Evolutionary conservation across 805 yeast species (phyloP).

Genomic region (Candida hungchunana): DNA sequence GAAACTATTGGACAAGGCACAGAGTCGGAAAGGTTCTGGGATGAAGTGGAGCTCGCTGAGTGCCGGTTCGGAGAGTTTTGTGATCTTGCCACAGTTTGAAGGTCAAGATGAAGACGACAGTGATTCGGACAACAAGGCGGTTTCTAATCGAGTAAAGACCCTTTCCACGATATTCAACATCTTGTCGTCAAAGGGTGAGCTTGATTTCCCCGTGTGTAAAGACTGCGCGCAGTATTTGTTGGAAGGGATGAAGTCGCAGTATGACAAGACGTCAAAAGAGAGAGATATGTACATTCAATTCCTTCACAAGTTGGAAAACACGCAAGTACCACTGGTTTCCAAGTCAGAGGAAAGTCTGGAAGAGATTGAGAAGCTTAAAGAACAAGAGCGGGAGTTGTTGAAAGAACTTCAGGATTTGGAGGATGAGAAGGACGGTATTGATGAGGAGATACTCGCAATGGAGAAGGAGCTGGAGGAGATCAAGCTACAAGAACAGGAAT

Average conservation of each 20-base stretch:
- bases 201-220: slow-evolving; percentile 82
- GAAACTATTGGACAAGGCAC: slow-evolving; percentile 9
- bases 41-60: slow-evolving; percentile 12
- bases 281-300: slow-evolving; percentile 75
- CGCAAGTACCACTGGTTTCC: slow-evolving; percentile 38
- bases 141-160: slow-evolving; percentile 47
- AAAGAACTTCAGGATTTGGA: slow-evolving; percentile 44
- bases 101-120: slow-evolving; percentile 20
- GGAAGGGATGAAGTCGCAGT: slow-evolving; percentile 60
- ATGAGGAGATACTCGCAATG: slow-evolving; percentile 29
- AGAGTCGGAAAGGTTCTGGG: not conserved
- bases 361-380: slow-evolving; percentile 22
- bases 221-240: slow-evolving; percentile 75
- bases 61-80: slow-evolving; percentile 24
- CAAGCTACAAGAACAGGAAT: slow-evolving; percentile 43
- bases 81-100: slow-evolving; percentile 26
- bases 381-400: slow-evolving; percentile 42
- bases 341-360: slow-evolving; percentile 23
- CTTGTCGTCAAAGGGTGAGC: slow-evolving; percentile 64
- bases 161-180: slow-evolving; percentile 67
- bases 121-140: slow-evolving; percentile 30
- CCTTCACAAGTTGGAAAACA: slow-evolving; percentile 60
- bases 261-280: slow-evolving; percentile 70
- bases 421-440: slow-evolving; percentile 29
- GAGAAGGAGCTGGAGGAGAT: slow-evolving; percentile 45